These are phyloP conservation scores for Thraustochytrium sp. DNA, from an alignment of 352 stramenopile species.

Conservation along the genomic window DNA sequence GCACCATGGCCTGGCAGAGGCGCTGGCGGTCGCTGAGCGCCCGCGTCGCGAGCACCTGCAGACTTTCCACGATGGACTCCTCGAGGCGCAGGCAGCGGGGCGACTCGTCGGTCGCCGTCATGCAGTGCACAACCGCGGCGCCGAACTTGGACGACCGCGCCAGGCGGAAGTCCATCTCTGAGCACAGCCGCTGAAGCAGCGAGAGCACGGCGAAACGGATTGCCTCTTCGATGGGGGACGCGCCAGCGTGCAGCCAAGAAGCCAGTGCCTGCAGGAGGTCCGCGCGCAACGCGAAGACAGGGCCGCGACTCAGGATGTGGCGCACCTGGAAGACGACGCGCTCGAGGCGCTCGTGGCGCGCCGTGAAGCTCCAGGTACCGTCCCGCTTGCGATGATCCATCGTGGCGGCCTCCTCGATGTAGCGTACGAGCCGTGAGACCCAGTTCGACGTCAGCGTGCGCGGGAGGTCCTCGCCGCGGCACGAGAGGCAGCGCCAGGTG, in stretches of 20 bases:
- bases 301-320: neutral
- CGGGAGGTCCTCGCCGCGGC: neutral
- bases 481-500: neutral
- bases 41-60: neutral
- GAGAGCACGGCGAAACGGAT: neutral
- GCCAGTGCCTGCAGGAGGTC: neutral
- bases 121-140: neutral
- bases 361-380: neutral
- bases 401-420: neutral
- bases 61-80: neutral
- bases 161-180: neutral
- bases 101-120: neutral
- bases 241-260: neutral
- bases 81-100: neutral
- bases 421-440: neutral
- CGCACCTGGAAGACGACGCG: neutral
- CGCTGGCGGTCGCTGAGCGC: neutral
- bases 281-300: neutral
- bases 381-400: no score
- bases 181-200: neutral
- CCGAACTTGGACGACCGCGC: neutral
- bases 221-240: neutral
- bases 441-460: neutral
- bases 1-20: neutral
- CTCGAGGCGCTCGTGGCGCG: neutral